phyloP scores from a whole-genome alignment of 169 alveolate species.

The Hepatocystis sp. region DNA sequence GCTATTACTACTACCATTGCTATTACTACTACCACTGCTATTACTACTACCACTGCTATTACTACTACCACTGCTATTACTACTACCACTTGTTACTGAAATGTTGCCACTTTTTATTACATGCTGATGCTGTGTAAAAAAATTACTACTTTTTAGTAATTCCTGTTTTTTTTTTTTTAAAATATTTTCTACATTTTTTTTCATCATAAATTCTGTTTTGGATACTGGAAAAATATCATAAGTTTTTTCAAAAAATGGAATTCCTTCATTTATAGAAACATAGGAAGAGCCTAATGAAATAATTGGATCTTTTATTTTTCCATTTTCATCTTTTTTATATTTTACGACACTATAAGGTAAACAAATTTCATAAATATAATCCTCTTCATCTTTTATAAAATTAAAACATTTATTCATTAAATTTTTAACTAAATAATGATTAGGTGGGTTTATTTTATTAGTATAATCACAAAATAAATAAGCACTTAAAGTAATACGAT shows the following conservation, averaged over 20 bases:
- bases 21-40: too few species aligned
- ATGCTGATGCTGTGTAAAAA: too few species aligned
- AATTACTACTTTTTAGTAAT: too few species aligned
- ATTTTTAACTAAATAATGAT: constrained; percentile 45
- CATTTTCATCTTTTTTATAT: constrained; percentile 44
- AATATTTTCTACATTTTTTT: constrained; percentile 34
- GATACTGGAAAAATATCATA: constrained; percentile 71
- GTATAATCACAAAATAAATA: constrained; percentile 75
- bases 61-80: too few species aligned
- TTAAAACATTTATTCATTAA: constrained; percentile 48
- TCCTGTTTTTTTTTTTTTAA: too few species aligned
- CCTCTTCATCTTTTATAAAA: constrained; percentile 45
- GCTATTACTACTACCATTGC: too few species aligned
- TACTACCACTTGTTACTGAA: too few species aligned
- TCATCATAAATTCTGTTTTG: constrained; percentile 19
- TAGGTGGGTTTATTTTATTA: constrained; percentile 68
- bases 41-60: too few species aligned
- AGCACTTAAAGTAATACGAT: constrained; percentile 73
- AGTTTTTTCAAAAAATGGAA: constrained; percentile 70
- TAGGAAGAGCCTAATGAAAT: constrained; percentile 48
- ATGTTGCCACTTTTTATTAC: too few species aligned
- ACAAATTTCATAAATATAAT: constrained; percentile 46
- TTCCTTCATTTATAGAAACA: constrained; percentile 50
- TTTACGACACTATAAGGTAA: constrained; percentile 64
- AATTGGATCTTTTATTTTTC: constrained; percentile 51